phyloP scores from a whole-genome alignment of 192 early-diverging fungal genomes.

The Lobosporangium transversale region DNA sequence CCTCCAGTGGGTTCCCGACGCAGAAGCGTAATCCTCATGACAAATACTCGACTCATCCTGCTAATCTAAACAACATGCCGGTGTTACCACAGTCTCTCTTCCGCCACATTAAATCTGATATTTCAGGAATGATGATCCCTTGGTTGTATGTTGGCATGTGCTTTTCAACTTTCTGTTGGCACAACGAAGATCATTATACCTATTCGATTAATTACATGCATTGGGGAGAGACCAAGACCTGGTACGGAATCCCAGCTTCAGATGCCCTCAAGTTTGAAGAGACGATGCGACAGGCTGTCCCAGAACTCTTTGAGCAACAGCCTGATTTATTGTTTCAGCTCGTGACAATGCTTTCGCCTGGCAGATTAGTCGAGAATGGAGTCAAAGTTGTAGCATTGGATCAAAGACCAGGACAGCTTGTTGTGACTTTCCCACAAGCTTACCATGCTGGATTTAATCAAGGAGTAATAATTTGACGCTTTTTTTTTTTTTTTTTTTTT shows the following conservation, averaged over 20 bases:
- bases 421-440: conserved; percentile 93
- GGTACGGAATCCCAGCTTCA: conserved; percentile 93
- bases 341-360: conserved; percentile 91
- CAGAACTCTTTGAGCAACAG: conserved; percentile 89
- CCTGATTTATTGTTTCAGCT: conserved; percentile 95
- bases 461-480: conserved; percentile 69
- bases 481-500: conserved; percentile 14
- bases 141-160: conserved; percentile 98
- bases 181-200: conserved; percentile 96
- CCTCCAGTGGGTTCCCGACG: conserved; percentile 92
- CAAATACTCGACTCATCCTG: conserved; percentile 76
- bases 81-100: conserved; percentile 84
- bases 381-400: conserved; percentile 83
- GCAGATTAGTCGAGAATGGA: conserved; percentile 71
- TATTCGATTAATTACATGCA: conserved; percentile 98
- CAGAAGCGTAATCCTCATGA: conserved; percentile 69
- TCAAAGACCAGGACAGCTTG: conserved; percentile 93
- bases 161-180: conserved; percentile 98
- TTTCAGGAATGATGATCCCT: conserved; percentile 97
- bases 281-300: conserved; percentile 79
- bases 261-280: conserved; percentile 86
- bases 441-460: conserved; percentile 99
- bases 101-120: conserved; percentile 89
- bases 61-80: conserved; percentile 92
- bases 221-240: conserved; percentile 96